Percentiles rank a stretch among this genome's conserved stretches.
Conservation (phyloP, 441 rosid genomes). For the Erodium moschatum region DNA sequence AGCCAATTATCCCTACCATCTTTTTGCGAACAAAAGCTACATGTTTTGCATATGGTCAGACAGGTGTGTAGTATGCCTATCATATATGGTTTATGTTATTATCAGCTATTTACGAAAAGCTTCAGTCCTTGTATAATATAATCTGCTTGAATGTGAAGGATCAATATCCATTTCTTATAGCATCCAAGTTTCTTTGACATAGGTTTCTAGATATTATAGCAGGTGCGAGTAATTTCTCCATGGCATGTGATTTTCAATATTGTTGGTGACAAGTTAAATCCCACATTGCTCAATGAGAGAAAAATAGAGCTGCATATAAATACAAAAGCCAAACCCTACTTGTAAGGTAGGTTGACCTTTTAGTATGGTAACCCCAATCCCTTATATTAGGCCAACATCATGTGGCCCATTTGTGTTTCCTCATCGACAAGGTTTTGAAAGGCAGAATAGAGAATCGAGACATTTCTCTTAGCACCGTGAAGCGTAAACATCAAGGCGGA, state of each 20-base stretch:
- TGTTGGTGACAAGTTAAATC: background rate
- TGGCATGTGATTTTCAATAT: background rate
- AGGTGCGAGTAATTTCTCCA: background rate
- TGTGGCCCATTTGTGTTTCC: background rate
- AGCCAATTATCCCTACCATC: slow-evolving; percentile 87
- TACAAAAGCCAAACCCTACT: background rate
- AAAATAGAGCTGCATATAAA: background rate
- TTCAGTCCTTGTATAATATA: background rate
- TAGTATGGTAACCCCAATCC: background rate
- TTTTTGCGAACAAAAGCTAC: slow-evolving; percentile 96
- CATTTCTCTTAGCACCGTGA: too few species aligned
- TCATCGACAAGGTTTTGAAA: too few species aligned
- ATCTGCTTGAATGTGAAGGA: slow-evolving; percentile 9
- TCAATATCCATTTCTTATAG: background rate
- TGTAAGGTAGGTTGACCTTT: background rate
- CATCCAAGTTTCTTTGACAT: background rate
- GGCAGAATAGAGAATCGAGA: too few species aligned
- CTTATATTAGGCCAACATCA: background rate
- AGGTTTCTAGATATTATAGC: background rate
- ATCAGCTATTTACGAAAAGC: background rate
- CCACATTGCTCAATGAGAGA: background rate
- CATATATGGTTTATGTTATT: background rate
- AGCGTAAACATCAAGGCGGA: too few species aligned
- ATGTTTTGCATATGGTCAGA: slow-evolving; percentile 99
- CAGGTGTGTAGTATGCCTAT: slow-evolving; percentile 43